phyloP scores from a whole-genome alignment of 2,329 filamentous ascomycete genomes.

The Shiraia bambusicola region DNA sequence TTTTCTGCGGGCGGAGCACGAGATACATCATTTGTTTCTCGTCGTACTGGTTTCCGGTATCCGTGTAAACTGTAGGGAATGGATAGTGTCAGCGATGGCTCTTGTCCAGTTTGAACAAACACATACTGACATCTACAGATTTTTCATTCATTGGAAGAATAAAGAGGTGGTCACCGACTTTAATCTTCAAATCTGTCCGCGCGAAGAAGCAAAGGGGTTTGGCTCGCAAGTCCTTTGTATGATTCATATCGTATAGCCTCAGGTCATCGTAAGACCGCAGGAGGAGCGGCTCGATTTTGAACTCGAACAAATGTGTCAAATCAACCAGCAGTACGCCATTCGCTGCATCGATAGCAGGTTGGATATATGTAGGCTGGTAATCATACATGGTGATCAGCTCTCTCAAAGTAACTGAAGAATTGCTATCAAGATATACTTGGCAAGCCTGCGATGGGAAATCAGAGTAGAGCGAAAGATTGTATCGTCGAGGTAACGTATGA shows the following conservation, averaged over 20 bases:
- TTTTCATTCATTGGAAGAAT: background rate
- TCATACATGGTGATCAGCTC: background rate
- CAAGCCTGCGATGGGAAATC: no score
- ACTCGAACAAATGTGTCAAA: slow-evolving; percentile 2
- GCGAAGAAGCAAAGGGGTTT: background rate
- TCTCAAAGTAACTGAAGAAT: background rate
- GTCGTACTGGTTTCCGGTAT: background rate
- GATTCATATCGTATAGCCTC: background rate
- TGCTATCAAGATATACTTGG: background rate
- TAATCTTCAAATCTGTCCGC: background rate
- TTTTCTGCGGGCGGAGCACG: background rate
- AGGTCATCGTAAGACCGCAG: no score
- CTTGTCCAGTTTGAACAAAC: no score
- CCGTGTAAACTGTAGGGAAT: no score
- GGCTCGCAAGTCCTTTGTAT: background rate
- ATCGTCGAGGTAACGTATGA: background rate
- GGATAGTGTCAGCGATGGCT: no score
- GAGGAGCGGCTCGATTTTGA: background rate
- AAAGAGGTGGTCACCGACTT: slow-evolving; percentile 1
- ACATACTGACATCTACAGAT: background rate
- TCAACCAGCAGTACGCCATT: slow-evolving; percentile 1
- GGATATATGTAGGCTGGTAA: background rate
- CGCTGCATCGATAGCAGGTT: background rate
- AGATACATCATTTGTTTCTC: background rate
- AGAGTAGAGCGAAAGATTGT: background rate